Conservation (phyloP, 768 basidiomycete species). For the Chalciporus piperatus region DNA sequence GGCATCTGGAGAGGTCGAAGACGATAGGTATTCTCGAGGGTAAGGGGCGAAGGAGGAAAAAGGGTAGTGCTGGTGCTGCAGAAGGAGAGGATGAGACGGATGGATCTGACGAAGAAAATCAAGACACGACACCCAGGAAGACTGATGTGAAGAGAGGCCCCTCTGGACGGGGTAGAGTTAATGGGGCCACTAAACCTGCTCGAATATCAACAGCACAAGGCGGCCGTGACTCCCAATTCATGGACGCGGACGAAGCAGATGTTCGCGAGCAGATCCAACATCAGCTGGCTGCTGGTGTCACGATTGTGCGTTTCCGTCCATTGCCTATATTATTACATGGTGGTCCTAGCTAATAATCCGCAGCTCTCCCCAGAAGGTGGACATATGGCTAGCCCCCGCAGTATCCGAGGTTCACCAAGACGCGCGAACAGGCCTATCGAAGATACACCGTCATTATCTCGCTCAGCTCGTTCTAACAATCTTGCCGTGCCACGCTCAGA, state of each 20-base stretch:
- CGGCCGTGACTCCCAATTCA: constrained; percentile 75
- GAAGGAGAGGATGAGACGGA: constrained; percentile 36
- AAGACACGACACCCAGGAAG: constrained; percentile 58
- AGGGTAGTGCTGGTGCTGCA: constrained; percentile 24
- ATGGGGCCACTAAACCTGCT: constrained; percentile 25
- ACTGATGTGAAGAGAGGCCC: constrained; percentile 40
- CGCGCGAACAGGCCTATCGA: constrained; percentile 41
- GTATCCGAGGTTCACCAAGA: constrained; percentile 66
- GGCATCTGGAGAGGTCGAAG: constrained; percentile 76
- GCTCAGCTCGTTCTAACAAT: constrained; percentile 40
- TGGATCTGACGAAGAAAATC: constrained; percentile 46
- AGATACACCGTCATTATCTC: constrained; percentile 39
- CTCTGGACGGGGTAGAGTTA: constrained; percentile 31
- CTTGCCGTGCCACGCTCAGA: constrained; percentile 44
- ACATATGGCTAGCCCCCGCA: constrained; percentile 63
- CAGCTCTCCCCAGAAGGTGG: constrained; percentile 64
- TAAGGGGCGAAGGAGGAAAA: constrained; percentile 35
- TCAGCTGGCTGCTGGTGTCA: constrained; percentile 72
- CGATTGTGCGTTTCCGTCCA: constrained; percentile 47
- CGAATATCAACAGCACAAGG: constrained; percentile 42
- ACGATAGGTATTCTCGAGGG: constrained; percentile 88
- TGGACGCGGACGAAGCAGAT: constrained; percentile 84
- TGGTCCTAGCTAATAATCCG: constrained; percentile 12
- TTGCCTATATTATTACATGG: neutral
- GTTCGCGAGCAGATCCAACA: constrained; percentile 87